Evolutionary conservation across 768 basidiomycete species (phyloP).

Genomic region (Boletus rex-veris): DNA sequence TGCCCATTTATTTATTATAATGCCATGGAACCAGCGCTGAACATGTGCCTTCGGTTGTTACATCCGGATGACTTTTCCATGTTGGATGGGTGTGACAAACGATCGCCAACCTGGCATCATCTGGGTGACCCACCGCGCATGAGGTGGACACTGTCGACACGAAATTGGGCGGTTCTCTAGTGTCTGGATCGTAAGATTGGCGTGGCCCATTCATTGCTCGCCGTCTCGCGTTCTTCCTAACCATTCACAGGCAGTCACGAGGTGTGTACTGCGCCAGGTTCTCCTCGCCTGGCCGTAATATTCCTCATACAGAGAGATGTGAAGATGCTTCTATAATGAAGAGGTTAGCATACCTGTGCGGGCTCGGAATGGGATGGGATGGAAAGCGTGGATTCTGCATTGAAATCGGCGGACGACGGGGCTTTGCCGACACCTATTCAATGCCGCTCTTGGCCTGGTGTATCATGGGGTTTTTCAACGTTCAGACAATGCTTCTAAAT

Average conservation of each 20-base stretch:
- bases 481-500: neutral
- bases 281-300: neutral
- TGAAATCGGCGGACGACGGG: conserved; percentile 1
- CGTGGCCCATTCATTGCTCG: neutral
- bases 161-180: neutral
- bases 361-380: neutral
- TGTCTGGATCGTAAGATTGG: conserved; percentile 2
- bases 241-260: neutral
- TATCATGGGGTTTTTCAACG: neutral
- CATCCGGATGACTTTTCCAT: conserved; percentile 7
- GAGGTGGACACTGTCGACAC: conserved; percentile 1
- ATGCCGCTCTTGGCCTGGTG: neutral
- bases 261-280: neutral
- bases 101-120: neutral
- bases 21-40: conserved; percentile 15
- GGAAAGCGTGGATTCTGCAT: neutral
- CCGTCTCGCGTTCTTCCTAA: neutral
- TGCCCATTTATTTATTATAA: conserved; percentile 8
- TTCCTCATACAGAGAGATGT: neutral
- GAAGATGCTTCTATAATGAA: neutral
- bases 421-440: neutral
- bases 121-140: neutral
- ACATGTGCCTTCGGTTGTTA: conserved; percentile 11
- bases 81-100: conserved; percentile 10
- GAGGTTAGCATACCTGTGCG: neutral